Percentiles rank a stretch among this genome's conserved stretches.
These are phyloP conservation scores for Eremothecium coryli DNA, from an alignment of 1,139 yeast genomes.

Conservation along the genomic window DNA sequence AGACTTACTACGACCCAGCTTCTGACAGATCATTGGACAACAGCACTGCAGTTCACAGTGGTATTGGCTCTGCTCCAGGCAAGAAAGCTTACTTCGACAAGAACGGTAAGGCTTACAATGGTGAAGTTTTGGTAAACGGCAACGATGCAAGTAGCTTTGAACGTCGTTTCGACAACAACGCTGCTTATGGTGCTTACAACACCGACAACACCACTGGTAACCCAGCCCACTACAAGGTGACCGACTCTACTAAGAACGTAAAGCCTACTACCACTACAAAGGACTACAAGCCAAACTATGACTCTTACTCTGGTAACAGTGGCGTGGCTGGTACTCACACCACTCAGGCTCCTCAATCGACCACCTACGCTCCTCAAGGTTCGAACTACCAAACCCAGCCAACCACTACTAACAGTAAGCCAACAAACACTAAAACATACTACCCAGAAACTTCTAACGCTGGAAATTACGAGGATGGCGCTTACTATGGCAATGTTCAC, in stretches of 20 bases:
- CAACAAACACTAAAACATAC: not conserved
- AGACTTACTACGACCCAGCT: constrained; percentile 4
- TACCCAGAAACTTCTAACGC: not conserved
- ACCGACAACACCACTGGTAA: not conserved
- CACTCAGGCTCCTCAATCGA: not conserved
- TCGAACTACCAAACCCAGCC: not conserved
- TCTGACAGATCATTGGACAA: constrained; percentile 5
- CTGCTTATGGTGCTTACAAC: constrained; percentile 1
- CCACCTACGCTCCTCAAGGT: not conserved
- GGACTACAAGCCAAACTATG: too few relatives aligned
- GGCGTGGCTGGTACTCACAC: not conserved
- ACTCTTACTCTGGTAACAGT: not conserved
- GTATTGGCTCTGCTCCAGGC: not conserved
- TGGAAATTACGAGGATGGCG: not conserved
- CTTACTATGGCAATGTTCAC: not conserved
- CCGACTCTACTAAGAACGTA: not conserved
- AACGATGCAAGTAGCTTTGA: constrained; percentile 1
- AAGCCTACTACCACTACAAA: not conserved
- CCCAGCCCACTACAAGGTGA: not conserved
- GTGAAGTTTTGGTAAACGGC: constrained; percentile 2
- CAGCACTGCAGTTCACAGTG: constrained; percentile 6
- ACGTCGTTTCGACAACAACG: not conserved
- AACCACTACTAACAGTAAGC: not conserved
- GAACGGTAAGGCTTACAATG: constrained; percentile 1
- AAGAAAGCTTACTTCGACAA: not conserved